Percentiles rank a stretch among this genome's conserved stretches.
These are phyloP conservation scores for Stephania cephalantha DNA, from an alignment of 164 flowering plant genomes.

Conservation along the genomic window DNA sequence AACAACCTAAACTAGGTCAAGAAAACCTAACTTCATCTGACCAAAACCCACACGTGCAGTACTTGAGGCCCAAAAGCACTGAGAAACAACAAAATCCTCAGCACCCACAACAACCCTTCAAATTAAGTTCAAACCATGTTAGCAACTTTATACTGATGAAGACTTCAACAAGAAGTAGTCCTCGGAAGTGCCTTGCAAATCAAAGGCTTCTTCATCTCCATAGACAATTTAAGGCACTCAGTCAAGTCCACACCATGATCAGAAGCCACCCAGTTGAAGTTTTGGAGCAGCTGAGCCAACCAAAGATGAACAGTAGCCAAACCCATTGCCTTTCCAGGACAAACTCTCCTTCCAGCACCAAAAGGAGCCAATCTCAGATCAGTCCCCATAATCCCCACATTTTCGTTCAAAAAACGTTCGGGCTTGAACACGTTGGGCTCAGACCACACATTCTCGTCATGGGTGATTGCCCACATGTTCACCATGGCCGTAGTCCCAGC, in stretches of 20 bases:
- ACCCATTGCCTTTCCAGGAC: constrained; percentile 39
- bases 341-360: constrained; percentile 36
- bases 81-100: not conserved
- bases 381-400: constrained; percentile 25
- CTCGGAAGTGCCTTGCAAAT: constrained; percentile 26
- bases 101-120: not conserved
- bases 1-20: not conserved
- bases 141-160: too few species aligned
- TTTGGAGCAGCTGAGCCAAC: constrained; percentile 36
- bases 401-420: constrained; percentile 23
- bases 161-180: not conserved
- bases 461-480: constrained; percentile 49
- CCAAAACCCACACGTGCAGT: too few species aligned
- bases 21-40: too few species aligned
- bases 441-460: constrained; percentile 23
- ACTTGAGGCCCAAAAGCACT: not conserved
- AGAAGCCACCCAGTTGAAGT: constrained; percentile 25
- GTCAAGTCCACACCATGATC: constrained; percentile 28
- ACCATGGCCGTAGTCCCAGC: constrained; percentile 47
- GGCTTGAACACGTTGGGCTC: constrained; percentile 25
- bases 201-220: constrained; percentile 34
- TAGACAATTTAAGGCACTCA: constrained; percentile 29
- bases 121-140: too few species aligned
- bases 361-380: constrained; percentile 43
- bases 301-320: constrained; percentile 30